These are phyloP conservation scores for Kalmanozyma brasiliensis DNA, from an alignment of 1,284 basidiomycete genomes.

Conservation along the genomic window DNA sequence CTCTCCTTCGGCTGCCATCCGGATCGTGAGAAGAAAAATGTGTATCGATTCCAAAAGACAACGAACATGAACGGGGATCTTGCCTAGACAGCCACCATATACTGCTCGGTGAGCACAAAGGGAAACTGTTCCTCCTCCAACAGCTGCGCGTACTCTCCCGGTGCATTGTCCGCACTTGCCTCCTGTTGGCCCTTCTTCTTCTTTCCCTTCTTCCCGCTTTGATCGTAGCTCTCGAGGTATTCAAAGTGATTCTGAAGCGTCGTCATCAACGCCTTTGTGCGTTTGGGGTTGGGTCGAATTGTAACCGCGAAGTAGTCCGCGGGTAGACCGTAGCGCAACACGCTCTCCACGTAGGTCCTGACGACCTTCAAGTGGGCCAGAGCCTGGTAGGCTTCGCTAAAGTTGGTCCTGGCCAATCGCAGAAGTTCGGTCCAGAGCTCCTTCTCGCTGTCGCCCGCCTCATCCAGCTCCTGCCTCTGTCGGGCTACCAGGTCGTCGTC, in stretches of 20 bases:
- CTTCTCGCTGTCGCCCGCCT: slow-evolving; percentile 87
- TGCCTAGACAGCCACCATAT: slow-evolving; percentile 50
- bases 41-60: slow-evolving; percentile 1
- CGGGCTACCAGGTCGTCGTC: slow-evolving; percentile 85
- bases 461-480: slow-evolving; percentile 83
- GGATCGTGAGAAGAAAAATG: neutral
- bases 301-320: slow-evolving; percentile 86
- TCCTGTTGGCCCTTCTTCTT: slow-evolving; percentile 15
- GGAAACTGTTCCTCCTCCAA: slow-evolving; percentile 64
- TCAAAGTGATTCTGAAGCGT: slow-evolving; percentile 80
- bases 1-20: too few species aligned
- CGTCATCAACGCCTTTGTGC: slow-evolving; percentile 78
- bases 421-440: slow-evolving; percentile 98
- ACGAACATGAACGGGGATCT: too few species aligned
- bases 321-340: slow-evolving; percentile 92
- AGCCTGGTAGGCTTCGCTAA: slow-evolving; percentile 94
- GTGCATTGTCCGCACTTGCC: slow-evolving; percentile 44
- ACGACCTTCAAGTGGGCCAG: slow-evolving; percentile 93
- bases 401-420: slow-evolving; percentile 91
- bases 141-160: slow-evolving; percentile 63
- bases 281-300: slow-evolving; percentile 82
- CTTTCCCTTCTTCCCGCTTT: slow-evolving; percentile 11
- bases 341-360: slow-evolving; percentile 91
- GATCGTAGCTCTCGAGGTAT: slow-evolving; percentile 76
- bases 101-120: slow-evolving; percentile 64